Percentiles rank a stretch among this genome's conserved stretches.
Evolutionary conservation across 805 yeast species (phyloP).

Genomic region (Cyberlindnera euphorbiae): DNA sequence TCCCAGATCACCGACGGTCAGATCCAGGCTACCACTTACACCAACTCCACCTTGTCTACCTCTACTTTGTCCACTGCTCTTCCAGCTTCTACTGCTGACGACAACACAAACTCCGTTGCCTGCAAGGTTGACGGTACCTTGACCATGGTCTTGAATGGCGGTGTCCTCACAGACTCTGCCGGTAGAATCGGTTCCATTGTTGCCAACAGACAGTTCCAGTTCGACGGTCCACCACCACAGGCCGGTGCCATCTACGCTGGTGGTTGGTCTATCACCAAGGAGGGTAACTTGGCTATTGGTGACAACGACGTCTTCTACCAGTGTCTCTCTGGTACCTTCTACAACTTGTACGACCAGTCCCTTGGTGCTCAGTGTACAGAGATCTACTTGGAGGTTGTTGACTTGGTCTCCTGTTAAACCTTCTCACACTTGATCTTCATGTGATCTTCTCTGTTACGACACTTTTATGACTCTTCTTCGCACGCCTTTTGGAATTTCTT

Average conservation of each 20-base stretch:
- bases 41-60: constrained; percentile 6
- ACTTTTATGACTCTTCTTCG: constrained; percentile 1
- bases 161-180: constrained; percentile 50
- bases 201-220: constrained; percentile 81
- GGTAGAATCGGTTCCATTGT: constrained; percentile 78
- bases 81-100: constrained; percentile 24
- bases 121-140: constrained; percentile 48
- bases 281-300: constrained; percentile 64
- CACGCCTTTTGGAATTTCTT: too few species aligned
- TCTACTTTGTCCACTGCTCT: constrained; percentile 29
- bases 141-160: constrained; percentile 46
- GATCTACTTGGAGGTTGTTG: constrained; percentile 55
- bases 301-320: constrained; percentile 58
- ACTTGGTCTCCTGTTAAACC: constrained; percentile 36
- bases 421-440: neutral
- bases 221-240: constrained; percentile 85
- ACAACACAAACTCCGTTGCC: constrained; percentile 24
- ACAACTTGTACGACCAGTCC: constrained; percentile 67
- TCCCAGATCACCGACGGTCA: constrained; percentile 21
- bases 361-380: constrained; percentile 59
- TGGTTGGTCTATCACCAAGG: constrained; percentile 56
- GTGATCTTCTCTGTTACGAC: neutral
- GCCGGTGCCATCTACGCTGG: constrained; percentile 69
- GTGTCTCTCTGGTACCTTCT: constrained; percentile 72
- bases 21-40: constrained; percentile 21